Evolutionary conservation across 2,329 filamentous ascomycete species (phyloP).

Genomic region (Pyrenophora graminea): DNA sequence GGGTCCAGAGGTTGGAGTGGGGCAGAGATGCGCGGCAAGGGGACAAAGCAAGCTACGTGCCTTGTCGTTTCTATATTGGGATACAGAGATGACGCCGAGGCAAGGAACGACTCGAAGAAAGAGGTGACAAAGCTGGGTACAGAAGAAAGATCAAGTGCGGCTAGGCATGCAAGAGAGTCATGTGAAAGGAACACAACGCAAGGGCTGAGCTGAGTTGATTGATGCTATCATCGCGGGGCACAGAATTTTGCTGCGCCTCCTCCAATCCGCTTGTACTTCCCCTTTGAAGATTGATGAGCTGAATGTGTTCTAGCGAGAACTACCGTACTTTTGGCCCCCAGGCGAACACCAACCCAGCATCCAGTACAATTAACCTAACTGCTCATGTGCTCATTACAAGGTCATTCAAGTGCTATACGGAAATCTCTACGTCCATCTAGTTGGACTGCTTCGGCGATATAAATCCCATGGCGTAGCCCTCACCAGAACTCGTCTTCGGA

Average conservation of each 20-base stretch:
- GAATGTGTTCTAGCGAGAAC: conserved; percentile 1
- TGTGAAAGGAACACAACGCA: not conserved
- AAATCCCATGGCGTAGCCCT: conserved; percentile 38
- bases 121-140: not conserved
- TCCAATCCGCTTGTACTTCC: conserved; percentile 8
- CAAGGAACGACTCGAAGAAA: not conserved
- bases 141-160: not conserved
- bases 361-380: not conserved
- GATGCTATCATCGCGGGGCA: conserved; percentile 11
- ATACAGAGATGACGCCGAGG: not conserved
- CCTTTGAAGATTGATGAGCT: conserved; percentile 7
- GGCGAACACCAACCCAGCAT: not conserved
- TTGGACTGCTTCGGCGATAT: conserved; percentile 29
- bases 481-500: conserved; percentile 27
- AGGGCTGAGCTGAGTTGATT: conserved; percentile 13
- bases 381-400: not conserved
- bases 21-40: conserved; percentile 7
- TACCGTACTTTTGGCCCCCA: conserved; percentile 2
- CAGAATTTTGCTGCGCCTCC: conserved; percentile 19
- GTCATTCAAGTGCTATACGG: not conserved
- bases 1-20: conserved; percentile 20
- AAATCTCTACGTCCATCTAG: not conserved
- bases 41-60: conserved; percentile 3
- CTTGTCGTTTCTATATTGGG: conserved; percentile 2
- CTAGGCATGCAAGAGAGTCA: not conserved